These are phyloP conservation scores for Penicillium cinerascens DNA, from an alignment of 495 filamentous ascomycete species.

Conservation along the genomic window DNA sequence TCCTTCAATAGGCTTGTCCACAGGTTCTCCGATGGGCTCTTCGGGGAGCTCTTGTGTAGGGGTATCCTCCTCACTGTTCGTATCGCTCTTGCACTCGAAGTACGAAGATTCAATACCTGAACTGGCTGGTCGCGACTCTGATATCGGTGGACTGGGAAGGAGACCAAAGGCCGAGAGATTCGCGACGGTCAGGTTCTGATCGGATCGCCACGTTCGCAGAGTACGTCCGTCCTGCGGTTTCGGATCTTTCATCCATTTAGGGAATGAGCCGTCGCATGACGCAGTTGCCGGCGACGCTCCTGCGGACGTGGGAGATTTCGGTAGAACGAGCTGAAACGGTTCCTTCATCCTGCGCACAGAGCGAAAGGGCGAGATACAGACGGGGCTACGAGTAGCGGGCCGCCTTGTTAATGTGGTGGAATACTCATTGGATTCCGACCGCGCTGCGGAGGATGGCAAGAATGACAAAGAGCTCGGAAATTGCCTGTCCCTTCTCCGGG, in stretches of 20 bases:
- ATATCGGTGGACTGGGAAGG: conserved; percentile 41
- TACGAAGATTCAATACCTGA: conserved; percentile 30
- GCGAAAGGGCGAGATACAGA: conserved; percentile 40
- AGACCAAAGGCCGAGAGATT: conserved; percentile 40
- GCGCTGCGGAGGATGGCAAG: conserved; percentile 16
- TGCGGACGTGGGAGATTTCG: conserved; percentile 29
- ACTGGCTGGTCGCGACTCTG: conserved; percentile 33
- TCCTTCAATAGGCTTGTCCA: background rate
- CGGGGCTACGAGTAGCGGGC: conserved; percentile 23
- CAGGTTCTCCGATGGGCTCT: background rate
- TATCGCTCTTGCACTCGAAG: conserved; percentile 25
- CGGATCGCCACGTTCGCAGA: conserved; percentile 42
- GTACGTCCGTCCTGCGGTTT: conserved; percentile 21
- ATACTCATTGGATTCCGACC: conserved; percentile 27
- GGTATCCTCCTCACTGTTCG: background rate
- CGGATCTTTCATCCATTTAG: conserved; percentile 14
- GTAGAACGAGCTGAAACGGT: conserved; percentile 42
- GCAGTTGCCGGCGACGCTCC: conserved; percentile 6
- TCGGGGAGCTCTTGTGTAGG: background rate
- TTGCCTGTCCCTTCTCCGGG: conserved; percentile 26
- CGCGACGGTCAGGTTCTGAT: conserved; percentile 35
- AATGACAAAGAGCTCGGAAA: conserved; percentile 28
- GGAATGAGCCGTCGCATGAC: conserved; percentile 22
- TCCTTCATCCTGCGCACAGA: conserved; percentile 49
- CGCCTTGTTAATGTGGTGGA: conserved; percentile 27